Percentiles rank a stretch among this genome's conserved stretches.
Conservation (phyloP, 805 yeast genomes). For the Saturnispora gosingensis region DNA sequence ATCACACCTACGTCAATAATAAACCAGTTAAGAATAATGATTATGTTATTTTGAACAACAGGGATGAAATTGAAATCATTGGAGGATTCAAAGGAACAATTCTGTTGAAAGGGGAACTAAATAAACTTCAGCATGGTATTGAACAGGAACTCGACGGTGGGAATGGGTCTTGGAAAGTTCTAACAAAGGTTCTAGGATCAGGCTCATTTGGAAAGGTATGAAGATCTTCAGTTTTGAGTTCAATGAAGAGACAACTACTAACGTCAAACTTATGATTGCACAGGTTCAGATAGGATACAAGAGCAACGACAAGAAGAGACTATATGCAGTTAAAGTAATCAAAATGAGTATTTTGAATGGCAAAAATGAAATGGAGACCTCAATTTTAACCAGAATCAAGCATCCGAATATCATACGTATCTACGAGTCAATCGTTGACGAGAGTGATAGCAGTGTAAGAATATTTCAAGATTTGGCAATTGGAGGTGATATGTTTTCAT, state of each 20-base stretch:
- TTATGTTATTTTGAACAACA: conserved; percentile 25
- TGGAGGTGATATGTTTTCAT: conserved; percentile 92
- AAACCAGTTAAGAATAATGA: conserved; percentile 21
- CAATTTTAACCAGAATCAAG: conserved; percentile 51
- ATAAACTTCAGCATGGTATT: neutral
- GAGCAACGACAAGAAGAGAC: conserved; percentile 14
- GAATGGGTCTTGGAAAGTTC: conserved; percentile 33
- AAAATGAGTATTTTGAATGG: conserved; percentile 17
- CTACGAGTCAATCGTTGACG: conserved; percentile 61
- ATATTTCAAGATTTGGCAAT: conserved; percentile 91
- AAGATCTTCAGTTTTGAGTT: conserved; percentile 1
- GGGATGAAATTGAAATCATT: conserved; percentile 33
- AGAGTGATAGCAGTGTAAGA: conserved; percentile 74
- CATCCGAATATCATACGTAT: conserved; percentile 88
- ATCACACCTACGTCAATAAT: conserved; percentile 41
- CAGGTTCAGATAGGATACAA: conserved; percentile 28
- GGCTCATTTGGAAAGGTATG: conserved; percentile 53
- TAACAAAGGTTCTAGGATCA: conserved; percentile 36
- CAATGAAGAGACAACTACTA: neutral
- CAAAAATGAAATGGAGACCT: conserved; percentile 32
- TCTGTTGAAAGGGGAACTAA: conserved; percentile 9
- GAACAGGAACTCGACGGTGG: conserved; percentile 15
- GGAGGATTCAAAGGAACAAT: conserved; percentile 18
- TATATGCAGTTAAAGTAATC: conserved; percentile 43
- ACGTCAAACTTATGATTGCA: conserved; percentile 10